Conservation (phyloP, 2,329 filamentous ascomycete species). For the Penicillium sumatraense region DNA sequence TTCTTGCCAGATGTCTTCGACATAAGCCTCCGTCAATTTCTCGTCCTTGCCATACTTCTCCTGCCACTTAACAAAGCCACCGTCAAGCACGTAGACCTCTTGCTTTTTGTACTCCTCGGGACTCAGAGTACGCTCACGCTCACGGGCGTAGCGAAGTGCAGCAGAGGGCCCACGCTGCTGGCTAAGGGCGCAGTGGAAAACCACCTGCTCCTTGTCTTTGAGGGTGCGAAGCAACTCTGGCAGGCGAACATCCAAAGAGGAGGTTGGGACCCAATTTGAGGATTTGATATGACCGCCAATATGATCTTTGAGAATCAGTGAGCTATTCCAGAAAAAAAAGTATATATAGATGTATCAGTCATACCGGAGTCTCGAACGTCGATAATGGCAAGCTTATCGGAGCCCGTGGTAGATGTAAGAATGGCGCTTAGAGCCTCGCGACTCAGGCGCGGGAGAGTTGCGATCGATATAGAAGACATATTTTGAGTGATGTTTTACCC, state of each 20-base stretch:
- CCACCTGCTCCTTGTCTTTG: slow-evolving; percentile 76
- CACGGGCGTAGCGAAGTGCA: slow-evolving; percentile 72
- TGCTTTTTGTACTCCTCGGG: slow-evolving; percentile 57
- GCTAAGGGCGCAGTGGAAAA: slow-evolving; percentile 93
- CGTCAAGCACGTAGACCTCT: slow-evolving; percentile 78
- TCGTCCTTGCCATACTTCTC: slow-evolving; percentile 76
- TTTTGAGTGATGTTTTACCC: too few species aligned
- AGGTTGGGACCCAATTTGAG: slow-evolving; percentile 75
- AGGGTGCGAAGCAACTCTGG: slow-evolving; percentile 82
- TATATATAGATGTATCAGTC: slow-evolving; percentile 13
- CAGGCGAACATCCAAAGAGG: slow-evolving; percentile 73
- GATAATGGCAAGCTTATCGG: slow-evolving; percentile 69
- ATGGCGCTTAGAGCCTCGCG: slow-evolving; percentile 70
- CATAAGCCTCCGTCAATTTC: slow-evolving; percentile 80
- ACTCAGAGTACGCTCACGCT: slow-evolving; percentile 62
- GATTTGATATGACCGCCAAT: slow-evolving; percentile 86
- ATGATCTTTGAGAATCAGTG: slow-evolving; percentile 63
- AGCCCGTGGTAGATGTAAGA: slow-evolving; percentile 53
- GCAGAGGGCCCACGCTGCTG: slow-evolving; percentile 88
- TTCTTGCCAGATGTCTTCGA: slow-evolving; percentile 80
- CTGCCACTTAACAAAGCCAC: slow-evolving; percentile 89
- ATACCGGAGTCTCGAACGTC: slow-evolving; percentile 86
- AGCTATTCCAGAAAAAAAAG: neutral
- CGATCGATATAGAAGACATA: slow-evolving; percentile 64
- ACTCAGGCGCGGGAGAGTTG: slow-evolving; percentile 68